These are phyloP conservation scores for Trifolium dubium DNA, from an alignment of 306 rosid species.

Conservation along the genomic window DNA sequence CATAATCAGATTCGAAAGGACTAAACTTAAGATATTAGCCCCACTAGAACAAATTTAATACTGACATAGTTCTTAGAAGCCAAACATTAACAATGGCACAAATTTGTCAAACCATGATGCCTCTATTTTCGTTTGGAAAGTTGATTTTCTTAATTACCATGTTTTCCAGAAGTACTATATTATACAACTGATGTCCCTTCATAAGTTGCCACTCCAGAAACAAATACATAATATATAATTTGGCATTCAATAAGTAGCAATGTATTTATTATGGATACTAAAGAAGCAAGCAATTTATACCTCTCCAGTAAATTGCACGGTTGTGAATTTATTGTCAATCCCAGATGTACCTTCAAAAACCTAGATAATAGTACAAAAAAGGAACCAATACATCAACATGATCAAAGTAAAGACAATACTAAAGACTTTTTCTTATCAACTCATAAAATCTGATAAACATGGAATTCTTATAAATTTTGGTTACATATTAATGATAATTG, in stretches of 20 bases:
- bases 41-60: conserved; percentile 30
- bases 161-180: background rate
- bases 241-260: conserved; percentile 10
- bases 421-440: background rate
- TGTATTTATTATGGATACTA: conserved; percentile 6
- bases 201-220: conserved; percentile 25
- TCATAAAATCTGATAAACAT: conserved; percentile 9
- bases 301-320: conserved; percentile 99
- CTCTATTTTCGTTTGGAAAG: conserved; percentile 28
- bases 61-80: background rate
- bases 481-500: conserved; percentile 21
- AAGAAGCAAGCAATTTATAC: conserved; percentile 45
- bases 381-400: conserved; percentile 6
- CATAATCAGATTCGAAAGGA: conserved; percentile 42
- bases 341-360: conserved; percentile 99
- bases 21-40: background rate
- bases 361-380: conserved; percentile 46
- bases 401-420: conserved; percentile 17
- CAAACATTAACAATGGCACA: background rate
- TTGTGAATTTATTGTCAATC: conserved; percentile 95
- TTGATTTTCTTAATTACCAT: conserved; percentile 8
- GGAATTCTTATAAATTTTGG: background rate
- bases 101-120: conserved; percentile 3
- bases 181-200: background rate
- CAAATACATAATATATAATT: background rate